Base-by-base conservation (phyloP, 257 asterid genomes). In the Jacaranda copaia region DNA sequence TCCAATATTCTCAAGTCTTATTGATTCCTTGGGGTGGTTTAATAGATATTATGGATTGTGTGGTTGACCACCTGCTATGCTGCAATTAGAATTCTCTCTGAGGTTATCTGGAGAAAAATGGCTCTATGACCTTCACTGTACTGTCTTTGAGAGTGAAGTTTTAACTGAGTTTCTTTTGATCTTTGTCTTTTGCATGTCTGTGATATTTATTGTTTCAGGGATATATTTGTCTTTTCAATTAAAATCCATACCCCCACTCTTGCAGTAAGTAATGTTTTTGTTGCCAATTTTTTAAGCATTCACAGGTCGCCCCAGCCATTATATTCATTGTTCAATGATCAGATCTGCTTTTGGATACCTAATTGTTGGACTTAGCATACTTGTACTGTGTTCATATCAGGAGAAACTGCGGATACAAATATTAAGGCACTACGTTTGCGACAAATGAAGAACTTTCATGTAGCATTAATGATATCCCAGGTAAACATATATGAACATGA, bases 371-470 rank as follows among this genome's bases (percentile, higher is more conserved):
- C 76, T 62, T 20, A 20, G 49, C 51, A 20, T 57, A 57, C 11
- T 72, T 72, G 18, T 69, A 18, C 58, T 63, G 19, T 68, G 18
- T 76, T 39, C 70, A 40, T 77, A 80, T 73, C 89, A 94, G 99
- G 99, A 74, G 97, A 93, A 89, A 95, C 97, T 70, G 71, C 79
- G 53, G 97, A 93, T 77, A 42, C 78, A 11, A 79, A 86, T 74
- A 79, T 93, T 48, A 85, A 79, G 65, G 90, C 88, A 25, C 84
- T 93, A 42, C 99, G 99, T 52, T 79, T 84, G 59, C 87, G 92
- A 79, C 99, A 95, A 88, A 91, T 93, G 96, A 95, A 95, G 81
- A 95, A 95, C 86, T 90, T 90, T 81, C 97, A 95, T 62, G 89
- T 95, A 75, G 98, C 94, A 59, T 85, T 95, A 63, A 90, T 95